Evolutionary conservation across 306 rosid species (phyloP).

Genomic region (Canavalia ensiformis): DNA sequence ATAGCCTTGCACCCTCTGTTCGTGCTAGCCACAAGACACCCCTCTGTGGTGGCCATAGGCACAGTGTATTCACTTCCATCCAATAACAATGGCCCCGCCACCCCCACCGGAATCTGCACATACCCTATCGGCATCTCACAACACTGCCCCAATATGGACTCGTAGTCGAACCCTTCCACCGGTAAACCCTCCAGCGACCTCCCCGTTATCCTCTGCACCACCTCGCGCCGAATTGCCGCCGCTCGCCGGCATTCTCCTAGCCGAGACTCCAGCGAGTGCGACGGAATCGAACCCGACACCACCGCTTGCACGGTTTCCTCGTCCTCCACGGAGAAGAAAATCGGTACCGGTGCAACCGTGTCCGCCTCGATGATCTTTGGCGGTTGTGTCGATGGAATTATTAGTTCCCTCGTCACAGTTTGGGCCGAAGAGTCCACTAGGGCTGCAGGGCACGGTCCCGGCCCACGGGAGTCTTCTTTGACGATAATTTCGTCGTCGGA

Average conservation of each 20-base stretch:
- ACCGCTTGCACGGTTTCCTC: conserved; percentile 69
- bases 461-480: conserved; percentile 56
- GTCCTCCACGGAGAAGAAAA: conserved; percentile 54
- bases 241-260: conserved; percentile 72
- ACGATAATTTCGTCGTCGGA: conserved; percentile 62
- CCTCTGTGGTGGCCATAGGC: conserved; percentile 95
- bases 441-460: conserved; percentile 72
- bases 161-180: conserved; percentile 77
- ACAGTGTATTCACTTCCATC: conserved; percentile 75
- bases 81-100: conserved; percentile 83
- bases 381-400: too few species aligned
- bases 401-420: neutral
- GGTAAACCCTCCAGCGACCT: conserved; percentile 73
- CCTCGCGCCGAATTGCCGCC: conserved; percentile 76
- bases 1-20: conserved; percentile 94
- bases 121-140: conserved; percentile 98
- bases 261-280: conserved; percentile 72
- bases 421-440: neutral
- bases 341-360: neutral
- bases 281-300: conserved; percentile 68
- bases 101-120: conserved; percentile 88
- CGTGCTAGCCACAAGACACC: conserved; percentile 89
- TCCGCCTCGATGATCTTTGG: neutral
- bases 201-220: conserved; percentile 69
- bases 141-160: conserved; percentile 87